These are phyloP conservation scores for Fusarium xyrophilum DNA, from an alignment of 2,329 filamentous ascomycete genomes.

Conservation along the genomic window DNA sequence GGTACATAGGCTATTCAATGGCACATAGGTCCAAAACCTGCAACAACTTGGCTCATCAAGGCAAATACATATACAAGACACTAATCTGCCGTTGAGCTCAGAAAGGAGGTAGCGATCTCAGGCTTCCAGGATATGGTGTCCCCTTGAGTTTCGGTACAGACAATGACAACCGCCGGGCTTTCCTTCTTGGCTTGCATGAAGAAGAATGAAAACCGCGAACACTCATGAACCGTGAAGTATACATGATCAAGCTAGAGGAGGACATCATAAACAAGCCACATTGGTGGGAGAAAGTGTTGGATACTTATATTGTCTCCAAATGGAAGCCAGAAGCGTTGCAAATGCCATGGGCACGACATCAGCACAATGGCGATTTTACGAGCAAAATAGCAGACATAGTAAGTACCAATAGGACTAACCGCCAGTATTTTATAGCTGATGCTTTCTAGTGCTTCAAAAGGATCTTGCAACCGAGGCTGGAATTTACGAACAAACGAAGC, in stretches of 20 bases:
- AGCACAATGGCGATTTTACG: background rate
- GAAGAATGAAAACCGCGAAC: background rate
- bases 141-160: background rate
- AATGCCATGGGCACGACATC: background rate
- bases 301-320: constrained; percentile 9
- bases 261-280: constrained; percentile 48
- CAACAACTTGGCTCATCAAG: too few species aligned
- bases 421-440: background rate
- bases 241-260: constrained; percentile 47
- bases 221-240: constrained; percentile 43
- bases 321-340: background rate
- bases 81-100: background rate
- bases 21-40: background rate
- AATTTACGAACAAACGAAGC: background rate
- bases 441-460: background rate
- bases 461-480: background rate
- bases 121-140: background rate
- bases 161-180: background rate
- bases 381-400: background rate
- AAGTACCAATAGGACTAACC: background rate
- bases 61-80: too few species aligned
- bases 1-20: background rate
- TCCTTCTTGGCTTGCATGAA: background rate
- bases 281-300: constrained; percentile 45
- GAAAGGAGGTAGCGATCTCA: background rate